Evolutionary conservation across 2,329 filamentous ascomycete species (phyloP).

Genomic region (Microdochium bolleyi): DNA sequence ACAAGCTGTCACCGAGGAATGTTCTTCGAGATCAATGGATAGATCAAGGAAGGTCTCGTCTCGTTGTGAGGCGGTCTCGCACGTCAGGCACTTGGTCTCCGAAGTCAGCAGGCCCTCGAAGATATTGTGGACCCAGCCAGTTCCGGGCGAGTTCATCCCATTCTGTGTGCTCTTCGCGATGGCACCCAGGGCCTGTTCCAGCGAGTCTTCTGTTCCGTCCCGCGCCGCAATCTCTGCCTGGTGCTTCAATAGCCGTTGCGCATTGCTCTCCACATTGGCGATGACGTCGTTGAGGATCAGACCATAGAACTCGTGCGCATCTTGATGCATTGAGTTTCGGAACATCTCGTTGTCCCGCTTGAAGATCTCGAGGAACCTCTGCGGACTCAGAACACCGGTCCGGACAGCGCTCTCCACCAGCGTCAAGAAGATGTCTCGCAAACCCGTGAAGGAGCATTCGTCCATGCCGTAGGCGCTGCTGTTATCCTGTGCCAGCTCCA

Average conservation of each 20-base stretch:
- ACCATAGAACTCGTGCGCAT: constrained; percentile 95
- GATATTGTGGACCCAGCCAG: constrained; percentile 91
- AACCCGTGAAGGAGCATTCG: constrained; percentile 85
- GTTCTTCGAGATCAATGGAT: constrained; percentile 90
- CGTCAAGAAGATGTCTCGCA: constrained; percentile 94
- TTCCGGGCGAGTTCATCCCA: constrained; percentile 50
- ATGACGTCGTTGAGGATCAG: constrained; percentile 94
- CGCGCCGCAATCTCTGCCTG: constrained; percentile 27
- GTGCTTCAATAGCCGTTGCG: constrained; percentile 52
- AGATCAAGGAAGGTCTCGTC: constrained; percentile 95
- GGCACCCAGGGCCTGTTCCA: constrained; percentile 34
- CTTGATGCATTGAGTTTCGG: constrained; percentile 92
- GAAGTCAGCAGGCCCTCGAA: constrained; percentile 94
- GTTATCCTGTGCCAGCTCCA: constrained; percentile 80
- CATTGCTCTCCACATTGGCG: constrained; percentile 84
- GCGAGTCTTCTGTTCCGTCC: constrained; percentile 41
- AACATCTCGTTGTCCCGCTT: constrained; percentile 97
- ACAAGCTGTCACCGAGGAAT: constrained; percentile 93
- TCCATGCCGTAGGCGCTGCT: constrained; percentile 80
- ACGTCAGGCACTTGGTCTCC: constrained; percentile 92
- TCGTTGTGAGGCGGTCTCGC: constrained; percentile 88
- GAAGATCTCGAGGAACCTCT: constrained; percentile 88
- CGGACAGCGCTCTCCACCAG: constrained; percentile 74
- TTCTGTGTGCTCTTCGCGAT: constrained; percentile 22
- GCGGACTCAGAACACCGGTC: constrained; percentile 84